A percentile compares a stretch with the other conserved stretches of the same genome.
These are phyloP conservation scores for Termitomyces titanicus DNA, from an alignment of 768 basidiomycete genomes.

Conservation along the genomic window DNA sequence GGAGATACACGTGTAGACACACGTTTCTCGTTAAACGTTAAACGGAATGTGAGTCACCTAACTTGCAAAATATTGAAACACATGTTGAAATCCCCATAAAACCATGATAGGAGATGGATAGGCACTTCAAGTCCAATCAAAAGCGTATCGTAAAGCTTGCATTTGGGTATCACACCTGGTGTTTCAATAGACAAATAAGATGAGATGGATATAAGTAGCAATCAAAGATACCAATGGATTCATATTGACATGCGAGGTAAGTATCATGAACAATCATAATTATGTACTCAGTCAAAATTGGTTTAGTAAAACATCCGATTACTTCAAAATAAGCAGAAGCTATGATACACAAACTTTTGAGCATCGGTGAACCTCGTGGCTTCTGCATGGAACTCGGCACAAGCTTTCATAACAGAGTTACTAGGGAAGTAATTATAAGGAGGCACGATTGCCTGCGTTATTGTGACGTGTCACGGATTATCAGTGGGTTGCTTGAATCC, in stretches of 20 bases:
- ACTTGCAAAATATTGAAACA: slow-evolving; percentile 3
- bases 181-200: slow-evolving; percentile 11
- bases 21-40: slow-evolving; percentile 14
- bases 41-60: slow-evolving; percentile 5
- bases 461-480: too few relatives aligned
- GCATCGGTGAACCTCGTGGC: slow-evolving; percentile 2
- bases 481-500: too few relatives aligned
- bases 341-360: neutral
- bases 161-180: neutral
- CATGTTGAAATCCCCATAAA: slow-evolving; percentile 8
- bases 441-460: too few relatives aligned
- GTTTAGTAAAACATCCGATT: neutral
- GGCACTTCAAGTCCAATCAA: neutral
- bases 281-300: too few relatives aligned
- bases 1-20: slow-evolving; percentile 23
- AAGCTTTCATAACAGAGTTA: too few relatives aligned
- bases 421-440: too few relatives aligned
- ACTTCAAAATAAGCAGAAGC: neutral
- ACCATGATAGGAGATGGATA: neutral
- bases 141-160: neutral
- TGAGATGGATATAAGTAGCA: neutral
- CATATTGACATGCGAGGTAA: too few relatives aligned
- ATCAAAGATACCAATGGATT: neutral
- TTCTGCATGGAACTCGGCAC: slow-evolving; percentile 4
- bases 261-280: neutral